Conservation (phyloP, 257 asterid species). For the Solanum medicagineum region DNA sequence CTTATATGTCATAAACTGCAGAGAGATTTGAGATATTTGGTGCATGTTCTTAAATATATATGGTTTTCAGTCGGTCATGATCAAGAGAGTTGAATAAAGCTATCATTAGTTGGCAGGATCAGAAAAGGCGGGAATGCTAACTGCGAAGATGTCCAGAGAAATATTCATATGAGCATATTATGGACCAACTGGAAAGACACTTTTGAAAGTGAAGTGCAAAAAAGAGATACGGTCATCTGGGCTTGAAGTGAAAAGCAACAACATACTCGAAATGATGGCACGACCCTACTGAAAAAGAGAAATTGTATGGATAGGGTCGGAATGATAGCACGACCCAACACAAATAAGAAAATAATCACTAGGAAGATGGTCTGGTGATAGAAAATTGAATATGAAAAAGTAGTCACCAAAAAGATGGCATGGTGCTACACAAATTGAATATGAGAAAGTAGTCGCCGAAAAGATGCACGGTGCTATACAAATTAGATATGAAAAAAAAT, state of each 20-base stretch:
- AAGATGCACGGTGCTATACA: too few relatives aligned
- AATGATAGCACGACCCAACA: too few relatives aligned
- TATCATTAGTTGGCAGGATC: not conserved
- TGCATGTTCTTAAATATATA: not conserved
- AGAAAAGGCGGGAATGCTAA: not conserved
- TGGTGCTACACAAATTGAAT: too few relatives aligned
- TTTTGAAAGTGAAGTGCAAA: not conserved
- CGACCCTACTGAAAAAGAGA: too few relatives aligned
- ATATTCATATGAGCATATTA: not conserved
- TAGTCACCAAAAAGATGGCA: too few relatives aligned
- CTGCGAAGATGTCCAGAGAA: not conserved
- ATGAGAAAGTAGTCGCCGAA: too few relatives aligned
- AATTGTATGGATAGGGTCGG: too few relatives aligned
- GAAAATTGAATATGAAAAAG: too few relatives aligned
- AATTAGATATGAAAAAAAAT: too few relatives aligned
- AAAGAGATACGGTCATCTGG: not conserved
- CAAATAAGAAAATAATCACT: too few relatives aligned
- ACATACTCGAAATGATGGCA: too few relatives aligned
- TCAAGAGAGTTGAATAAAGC: not conserved
- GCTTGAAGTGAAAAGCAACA: not conserved
- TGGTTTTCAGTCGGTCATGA: not conserved
- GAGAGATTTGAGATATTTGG: not conserved
- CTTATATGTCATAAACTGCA: not conserved
- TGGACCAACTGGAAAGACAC: not conserved
- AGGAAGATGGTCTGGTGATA: too few relatives aligned